Percentiles rank a stretch among this genome's conserved stretches.
These are phyloP conservation scores for Cymbidium sinense DNA, from an alignment of 106 monocot species.

Conservation along the genomic window DNA sequence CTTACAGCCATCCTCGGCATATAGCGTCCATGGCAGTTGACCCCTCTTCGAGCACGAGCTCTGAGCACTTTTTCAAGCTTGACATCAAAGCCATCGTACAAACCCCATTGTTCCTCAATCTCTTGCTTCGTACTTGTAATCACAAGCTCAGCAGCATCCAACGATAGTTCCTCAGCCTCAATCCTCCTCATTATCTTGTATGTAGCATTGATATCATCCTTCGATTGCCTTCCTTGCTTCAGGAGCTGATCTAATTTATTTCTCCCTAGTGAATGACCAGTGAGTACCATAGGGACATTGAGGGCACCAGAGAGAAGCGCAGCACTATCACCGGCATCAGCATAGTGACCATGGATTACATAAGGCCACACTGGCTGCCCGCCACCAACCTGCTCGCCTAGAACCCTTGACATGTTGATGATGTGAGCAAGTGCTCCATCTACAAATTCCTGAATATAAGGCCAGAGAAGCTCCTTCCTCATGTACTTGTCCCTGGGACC, in stretches of 20 bases:
- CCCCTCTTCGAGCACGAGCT: conserved; percentile 46
- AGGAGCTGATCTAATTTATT: conserved; percentile 89
- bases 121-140: conserved; percentile 93
- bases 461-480: conserved; percentile 82
- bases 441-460: conserved; percentile 86
- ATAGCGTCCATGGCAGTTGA: conserved; percentile 82
- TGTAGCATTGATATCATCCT: conserved; percentile 90
- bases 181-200: conserved; percentile 96
- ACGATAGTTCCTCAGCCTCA: conserved; percentile 82
- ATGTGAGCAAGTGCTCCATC: conserved; percentile 83
- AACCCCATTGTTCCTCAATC: conserved; percentile 97
- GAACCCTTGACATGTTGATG: conserved; percentile 81
- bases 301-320: conserved; percentile 87
- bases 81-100: conserved; percentile 97
- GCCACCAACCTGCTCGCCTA: conserved; percentile 80
- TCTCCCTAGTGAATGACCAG: conserved; percentile 90
- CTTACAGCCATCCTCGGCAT: conserved; percentile 97
- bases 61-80: conserved; percentile 84
- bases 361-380: conserved; percentile 90
- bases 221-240: conserved; percentile 80
- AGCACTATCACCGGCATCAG: conserved; percentile 91
- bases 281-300: conserved; percentile 95
- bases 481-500: conserved; percentile 74
- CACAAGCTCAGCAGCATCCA: conserved; percentile 88
- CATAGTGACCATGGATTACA: conserved; percentile 91